phyloP scores from a whole-genome alignment of 2,329 filamentous ascomycete species.

The Penicillium sclerotiorum region DNA sequence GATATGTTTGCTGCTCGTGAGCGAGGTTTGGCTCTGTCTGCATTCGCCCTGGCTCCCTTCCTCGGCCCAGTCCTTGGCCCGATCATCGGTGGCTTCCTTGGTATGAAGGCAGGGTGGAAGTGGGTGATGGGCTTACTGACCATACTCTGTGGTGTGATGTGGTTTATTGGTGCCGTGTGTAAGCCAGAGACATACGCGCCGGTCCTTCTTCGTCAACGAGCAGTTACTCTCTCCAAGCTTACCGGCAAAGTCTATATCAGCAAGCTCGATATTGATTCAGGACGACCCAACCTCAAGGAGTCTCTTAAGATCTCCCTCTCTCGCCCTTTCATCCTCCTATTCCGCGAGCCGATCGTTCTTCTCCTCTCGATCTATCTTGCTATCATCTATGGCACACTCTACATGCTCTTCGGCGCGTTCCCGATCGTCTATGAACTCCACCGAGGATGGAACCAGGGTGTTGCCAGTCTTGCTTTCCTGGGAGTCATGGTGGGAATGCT shows the following conservation, averaged over 20 bases:
- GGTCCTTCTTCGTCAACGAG: constrained; percentile 38
- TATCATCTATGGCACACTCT: constrained; percentile 56
- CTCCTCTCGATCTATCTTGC: constrained; percentile 55
- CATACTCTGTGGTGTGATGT: constrained; percentile 49
- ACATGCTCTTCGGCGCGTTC: constrained; percentile 57
- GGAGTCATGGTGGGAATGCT: constrained; percentile 50
- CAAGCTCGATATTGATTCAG: constrained; percentile 56
- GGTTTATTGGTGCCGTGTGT: constrained; percentile 39
- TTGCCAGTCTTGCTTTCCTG: constrained; percentile 53
- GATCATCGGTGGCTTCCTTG: constrained; percentile 68
- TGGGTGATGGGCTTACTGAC: constrained; percentile 68
- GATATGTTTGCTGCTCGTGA: constrained; percentile 61
- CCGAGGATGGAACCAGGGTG: constrained; percentile 51
- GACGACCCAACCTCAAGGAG: constrained; percentile 52
- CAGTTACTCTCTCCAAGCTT: constrained; percentile 55
- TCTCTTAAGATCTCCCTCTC: constrained; percentile 53
- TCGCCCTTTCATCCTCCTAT: constrained; percentile 53
- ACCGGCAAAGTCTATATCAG: constrained; percentile 57
- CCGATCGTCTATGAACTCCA: constrained; percentile 52
- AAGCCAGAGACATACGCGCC: constrained; percentile 60
- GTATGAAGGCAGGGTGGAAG: constrained; percentile 66
- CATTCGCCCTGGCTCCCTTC: constrained; percentile 70
- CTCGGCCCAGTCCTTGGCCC: constrained; percentile 67
- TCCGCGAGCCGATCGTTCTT: constrained; percentile 55
- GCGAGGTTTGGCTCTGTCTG: constrained; percentile 60